A percentile compares a stretch with the other conserved stretches of the same genome.
These are phyloP conservation scores for Kalanchoe fedtschenkoi DNA, from an alignment of 164 flowering plant species.

Conservation along the genomic window DNA sequence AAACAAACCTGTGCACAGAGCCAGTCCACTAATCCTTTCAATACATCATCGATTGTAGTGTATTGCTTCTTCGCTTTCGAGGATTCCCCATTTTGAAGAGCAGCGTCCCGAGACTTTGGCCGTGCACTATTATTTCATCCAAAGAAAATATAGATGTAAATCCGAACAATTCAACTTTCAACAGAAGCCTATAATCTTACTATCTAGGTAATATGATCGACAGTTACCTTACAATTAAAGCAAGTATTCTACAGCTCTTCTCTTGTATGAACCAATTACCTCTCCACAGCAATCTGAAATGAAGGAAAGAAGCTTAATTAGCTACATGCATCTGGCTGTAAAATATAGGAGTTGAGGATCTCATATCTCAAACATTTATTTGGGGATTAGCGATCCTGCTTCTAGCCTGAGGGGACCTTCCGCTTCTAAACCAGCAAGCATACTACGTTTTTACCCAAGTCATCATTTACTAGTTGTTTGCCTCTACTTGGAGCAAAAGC, in stretches of 20 bases:
- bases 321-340: not conserved
- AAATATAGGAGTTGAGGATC: too few species aligned
- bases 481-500: not conserved
- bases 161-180: too few species aligned
- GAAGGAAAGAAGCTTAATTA: conserved; percentile 5
- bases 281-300: conserved; percentile 82
- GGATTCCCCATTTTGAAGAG: not conserved
- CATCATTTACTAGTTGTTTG: not conserved
- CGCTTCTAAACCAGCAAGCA: too few species aligned
- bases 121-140: conserved; percentile 1
- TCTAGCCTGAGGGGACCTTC: too few species aligned
- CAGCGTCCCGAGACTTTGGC: not conserved
- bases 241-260: conserved; percentile 88
- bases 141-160: not conserved
- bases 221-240: conserved; percentile 58
- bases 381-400: too few species aligned
- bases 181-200: too few species aligned
- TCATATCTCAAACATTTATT: too few species aligned
- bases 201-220: too few species aligned
- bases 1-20: conserved; percentile 59
- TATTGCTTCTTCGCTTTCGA: not conserved
- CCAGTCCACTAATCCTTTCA: not conserved
- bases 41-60: not conserved
- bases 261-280: conserved; percentile 96
- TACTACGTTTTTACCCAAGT: too few species aligned